Evolutionary conservation across 164 flowering plant genomes (phyloP).

Genomic region (Stephania japonica): DNA sequence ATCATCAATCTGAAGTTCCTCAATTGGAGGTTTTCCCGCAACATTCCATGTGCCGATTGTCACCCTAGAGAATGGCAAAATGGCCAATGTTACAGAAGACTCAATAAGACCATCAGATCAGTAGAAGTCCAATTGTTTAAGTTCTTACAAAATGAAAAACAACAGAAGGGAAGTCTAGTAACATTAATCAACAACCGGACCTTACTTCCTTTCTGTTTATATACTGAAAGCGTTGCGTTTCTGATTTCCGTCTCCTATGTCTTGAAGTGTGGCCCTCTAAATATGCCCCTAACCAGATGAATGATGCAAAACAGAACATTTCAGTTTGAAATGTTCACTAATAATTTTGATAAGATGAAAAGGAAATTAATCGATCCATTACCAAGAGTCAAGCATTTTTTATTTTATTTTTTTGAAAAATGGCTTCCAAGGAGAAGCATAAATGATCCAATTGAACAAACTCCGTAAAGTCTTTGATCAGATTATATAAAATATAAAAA

Average conservation of each 20-base stretch:
- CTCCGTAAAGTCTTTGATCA: neutral
- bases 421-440: too few species aligned
- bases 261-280: slow-evolving; percentile 29
- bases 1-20: slow-evolving; percentile 75
- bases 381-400: too few species aligned
- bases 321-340: neutral
- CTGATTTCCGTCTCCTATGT: slow-evolving; percentile 84
- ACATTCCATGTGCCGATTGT: slow-evolving; percentile 93
- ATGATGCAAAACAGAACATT: neutral
- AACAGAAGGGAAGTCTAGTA: neutral
- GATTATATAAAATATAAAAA: neutral
- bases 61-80: slow-evolving; percentile 39
- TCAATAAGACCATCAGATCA: neutral
- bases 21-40: slow-evolving; percentile 71
- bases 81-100: slow-evolving; percentile 4
- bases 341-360: neutral
- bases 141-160: neutral
- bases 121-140: neutral
- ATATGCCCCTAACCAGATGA: slow-evolving; percentile 32
- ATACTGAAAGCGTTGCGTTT: slow-evolving; percentile 77
- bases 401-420: too few species aligned
- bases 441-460: too few species aligned
- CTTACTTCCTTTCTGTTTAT: slow-evolving; percentile 87
- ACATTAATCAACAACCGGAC: slow-evolving; percentile 33
- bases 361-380: neutral